Evolutionary conservation across 352 stramenopile genomes (phyloP).

Genomic region (Phytopythium oedochilum): DNA sequence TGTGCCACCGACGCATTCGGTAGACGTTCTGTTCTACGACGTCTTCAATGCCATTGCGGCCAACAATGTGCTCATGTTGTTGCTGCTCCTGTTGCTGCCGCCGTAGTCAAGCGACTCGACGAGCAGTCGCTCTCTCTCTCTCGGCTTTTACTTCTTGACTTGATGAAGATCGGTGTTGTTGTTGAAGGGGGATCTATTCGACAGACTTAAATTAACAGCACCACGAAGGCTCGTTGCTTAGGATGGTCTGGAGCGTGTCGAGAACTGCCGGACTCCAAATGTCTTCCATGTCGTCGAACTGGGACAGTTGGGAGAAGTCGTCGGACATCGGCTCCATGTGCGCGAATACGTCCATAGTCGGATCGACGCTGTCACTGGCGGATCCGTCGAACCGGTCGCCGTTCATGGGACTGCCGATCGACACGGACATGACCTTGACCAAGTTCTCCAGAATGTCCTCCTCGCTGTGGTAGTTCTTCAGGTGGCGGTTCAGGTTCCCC

Average conservation of each 20-base stretch:
- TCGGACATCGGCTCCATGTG: background rate
- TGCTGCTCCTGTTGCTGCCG: no score
- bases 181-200: background rate
- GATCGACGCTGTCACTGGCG: no score
- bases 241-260: slow-evolving; percentile 21
- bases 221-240: slow-evolving; percentile 11
- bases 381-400: no score
- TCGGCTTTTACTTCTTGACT: no score
- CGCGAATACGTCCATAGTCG: background rate
- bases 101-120: no score
- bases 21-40: no score
- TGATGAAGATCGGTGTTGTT: no score
- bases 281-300: slow-evolving; percentile 10
- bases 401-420: slow-evolving; percentile 6
- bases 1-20: no score
- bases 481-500: slow-evolving; percentile 41
- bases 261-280: slow-evolving; percentile 19
- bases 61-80: no score
- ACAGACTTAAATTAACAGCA: background rate
- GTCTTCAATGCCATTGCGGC: no score
- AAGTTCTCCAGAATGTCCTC: slow-evolving; percentile 3
- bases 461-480: slow-evolving; percentile 12
- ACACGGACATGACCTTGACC: slow-evolving; percentile 1
- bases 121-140: no score
- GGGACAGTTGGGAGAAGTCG: background rate